Conservation (phyloP, 1,284 basidiomycete genomes). For the Tausonia pullulans region DNA sequence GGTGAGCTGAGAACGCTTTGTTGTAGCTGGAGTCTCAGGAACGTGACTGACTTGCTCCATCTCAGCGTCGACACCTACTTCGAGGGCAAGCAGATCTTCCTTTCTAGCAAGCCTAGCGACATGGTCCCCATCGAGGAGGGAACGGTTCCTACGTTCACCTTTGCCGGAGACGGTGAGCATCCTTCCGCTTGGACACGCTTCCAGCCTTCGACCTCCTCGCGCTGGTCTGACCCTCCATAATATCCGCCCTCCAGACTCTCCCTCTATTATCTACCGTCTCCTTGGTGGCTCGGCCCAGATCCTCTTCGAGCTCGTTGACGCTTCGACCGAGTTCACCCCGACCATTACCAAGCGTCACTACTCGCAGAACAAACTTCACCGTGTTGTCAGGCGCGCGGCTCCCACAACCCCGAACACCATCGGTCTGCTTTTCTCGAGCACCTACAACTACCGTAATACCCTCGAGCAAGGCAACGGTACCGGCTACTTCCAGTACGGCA, state of each 20-base stretch:
- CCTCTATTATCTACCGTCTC: conserved; percentile 29
- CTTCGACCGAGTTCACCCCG: conserved; percentile 28
- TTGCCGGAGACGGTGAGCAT: not conserved
- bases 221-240: not conserved
- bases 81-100: too few relatives aligned
- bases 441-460: conserved; percentile 27
- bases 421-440: not conserved
- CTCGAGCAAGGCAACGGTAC: conserved; percentile 32
- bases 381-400: not conserved
- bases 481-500: not conserved
- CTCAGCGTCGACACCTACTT: too few relatives aligned
- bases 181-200: not conserved
- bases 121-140: too few relatives aligned
- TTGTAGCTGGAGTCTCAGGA: too few relatives aligned
- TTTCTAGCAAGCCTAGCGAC: too few relatives aligned
- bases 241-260: conserved; percentile 2
- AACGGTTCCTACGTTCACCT: too few relatives aligned
- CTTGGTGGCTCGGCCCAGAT: conserved; percentile 47
- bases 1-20: conserved; percentile 1
- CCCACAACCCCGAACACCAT: not conserved
- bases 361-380: conserved; percentile 14
- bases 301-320: conserved; percentile 39
- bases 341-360: conserved; percentile 22
- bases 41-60: too few relatives aligned
- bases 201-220: too few relatives aligned